Base-by-base conservation (phyloP, 345 rosid species). In the Hibiscus mutabilis region DNA sequence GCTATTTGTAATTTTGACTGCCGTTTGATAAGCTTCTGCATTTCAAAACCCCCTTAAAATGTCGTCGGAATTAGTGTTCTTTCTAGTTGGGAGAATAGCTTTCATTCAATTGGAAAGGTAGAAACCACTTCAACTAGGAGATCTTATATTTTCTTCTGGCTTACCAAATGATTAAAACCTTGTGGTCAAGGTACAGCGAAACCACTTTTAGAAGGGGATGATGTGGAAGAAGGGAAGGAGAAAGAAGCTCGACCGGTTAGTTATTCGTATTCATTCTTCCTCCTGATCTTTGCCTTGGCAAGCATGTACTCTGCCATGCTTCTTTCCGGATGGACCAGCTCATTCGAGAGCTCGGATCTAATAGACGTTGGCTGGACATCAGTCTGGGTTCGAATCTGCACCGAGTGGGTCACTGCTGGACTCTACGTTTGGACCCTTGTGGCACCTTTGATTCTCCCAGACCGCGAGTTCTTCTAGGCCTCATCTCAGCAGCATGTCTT, bases 271-370 rank as follows among this genome's bases (percentile, higher is more conserved):
- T 78, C 87, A 2, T 95, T 95, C 87, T 95, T 92, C 86, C 98
- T 86, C 88, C 80, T 90, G 78, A 90, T 95, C 66, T 95, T 95
- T 69, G 96, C 97, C 14, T 83, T 95, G 40, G 98, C 97, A 6
- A 95, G 98, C 86, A 95, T 95, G 98, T 95, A 95, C 77, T 82
- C 99, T 0, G 97, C 92, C 27, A 95, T 95, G 99, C 98, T 95
- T 76, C 93, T 95, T 65, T 90, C 98, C 0, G 97, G 91, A 71
- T 95, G 99, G 99, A 87, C 96, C 16, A 89, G 80, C 80, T 76
- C 92, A 6, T 80, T 94, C 0, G 96, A 92, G 70, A 88, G 86
- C 79, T 81, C 89, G 2, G 84, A 88, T 74, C 87, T 92, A 56
- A 81, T 92, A 13, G 97, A 95, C 12, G 97, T 95, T 51, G 98